Evolutionary conservation across 805 yeast genomes (phyloP).

Genomic region (Spathaspora girioi): DNA sequence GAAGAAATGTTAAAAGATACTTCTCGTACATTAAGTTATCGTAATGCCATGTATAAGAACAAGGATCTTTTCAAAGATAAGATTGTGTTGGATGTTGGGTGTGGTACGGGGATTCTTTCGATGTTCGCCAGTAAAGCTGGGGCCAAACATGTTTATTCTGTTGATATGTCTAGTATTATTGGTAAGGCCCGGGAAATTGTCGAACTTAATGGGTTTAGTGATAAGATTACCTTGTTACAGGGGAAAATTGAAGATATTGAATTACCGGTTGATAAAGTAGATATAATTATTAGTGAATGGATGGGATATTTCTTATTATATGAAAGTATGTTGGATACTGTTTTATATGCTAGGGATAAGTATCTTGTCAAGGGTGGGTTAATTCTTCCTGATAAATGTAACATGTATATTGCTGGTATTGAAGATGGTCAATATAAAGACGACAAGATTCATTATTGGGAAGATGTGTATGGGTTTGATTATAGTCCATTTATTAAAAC

Average conservation of each 20-base stretch:
- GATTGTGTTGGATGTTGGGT: constrained; percentile 94
- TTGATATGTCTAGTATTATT: constrained; percentile 94
- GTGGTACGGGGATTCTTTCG: constrained; percentile 97
- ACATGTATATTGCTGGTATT: constrained; percentile 84
- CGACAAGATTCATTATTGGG: constrained; percentile 93
- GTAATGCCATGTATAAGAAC: constrained; percentile 90
- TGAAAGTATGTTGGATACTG: constrained; percentile 98
- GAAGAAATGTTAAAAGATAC: constrained; percentile 98
- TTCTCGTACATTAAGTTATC: constrained; percentile 85
- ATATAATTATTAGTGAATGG: constrained; percentile 96
- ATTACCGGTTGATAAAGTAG: constrained; percentile 84
- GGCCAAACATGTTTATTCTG: constrained; percentile 95
- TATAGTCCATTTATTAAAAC: constrained; percentile 84
- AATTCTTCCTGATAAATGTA: constrained; percentile 91
- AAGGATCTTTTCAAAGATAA: constrained; percentile 87
- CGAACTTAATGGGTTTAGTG: constrained; percentile 75
- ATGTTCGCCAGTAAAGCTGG: constrained; percentile 99
- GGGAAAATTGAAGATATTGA: constrained; percentile 93
- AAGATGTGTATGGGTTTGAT: constrained; percentile 95
- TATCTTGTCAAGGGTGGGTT: constrained; percentile 81
- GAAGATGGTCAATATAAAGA: constrained; percentile 91
- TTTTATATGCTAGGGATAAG: constrained; percentile 87
- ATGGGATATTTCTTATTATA: constrained; percentile 97
- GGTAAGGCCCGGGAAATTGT: constrained; percentile 93
- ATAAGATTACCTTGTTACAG: constrained; percentile 80